Base-by-base conservation (phyloP, 2,329 filamentous ascomycete genomes). In the Cytospora paraplurivora region DNA sequence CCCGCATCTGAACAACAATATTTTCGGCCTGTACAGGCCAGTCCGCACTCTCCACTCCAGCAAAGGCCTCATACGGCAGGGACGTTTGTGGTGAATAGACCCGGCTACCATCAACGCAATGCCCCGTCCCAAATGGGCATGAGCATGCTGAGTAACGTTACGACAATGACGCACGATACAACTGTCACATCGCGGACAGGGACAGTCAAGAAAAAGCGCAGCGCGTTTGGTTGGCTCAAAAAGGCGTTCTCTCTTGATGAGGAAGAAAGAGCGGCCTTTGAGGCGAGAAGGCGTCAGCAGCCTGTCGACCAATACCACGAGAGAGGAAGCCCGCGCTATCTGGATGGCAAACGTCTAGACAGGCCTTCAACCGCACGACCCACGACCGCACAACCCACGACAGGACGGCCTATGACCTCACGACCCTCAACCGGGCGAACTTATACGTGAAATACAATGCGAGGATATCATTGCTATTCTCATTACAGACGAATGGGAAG, bases 201-300 rank as follows among this genome's bases (percentile, higher is more conserved):
- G 11, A 70, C 70, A 44, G 71, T 88, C 6, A 88, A 88, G 73
- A 89, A 88, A 77, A 88, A 88, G 78, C 82, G 85, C 67, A 88
- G 86, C 69, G 85, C 85, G 1, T 88, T 89, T 70, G 86, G 86
- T 2, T 89, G 86, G 86, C 73, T 89, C 62, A 88, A 88, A 74
- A 88, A 89, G 75, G 86, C 86, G 0, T 89, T 89, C 59, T 84
- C 82, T 38, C 74, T 89, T 33, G 85, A 87, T 65, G 86, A 89
- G 27, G 85, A 88, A 55, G 86, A 89, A 72, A 81, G 81, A 59
- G 78, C 80, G 10, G 81, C 81, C 11, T 89, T 86, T 67, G 85
- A 88, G 71, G 81, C 82, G 53, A 80, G 82, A 63, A 82, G 78
- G 70, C 76, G 78, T 8, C 78, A 79, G 69, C 76, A 81, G 63